Base-by-base conservation (phyloP, 1,139 yeast genomes). In the Candida sojae region DNA sequence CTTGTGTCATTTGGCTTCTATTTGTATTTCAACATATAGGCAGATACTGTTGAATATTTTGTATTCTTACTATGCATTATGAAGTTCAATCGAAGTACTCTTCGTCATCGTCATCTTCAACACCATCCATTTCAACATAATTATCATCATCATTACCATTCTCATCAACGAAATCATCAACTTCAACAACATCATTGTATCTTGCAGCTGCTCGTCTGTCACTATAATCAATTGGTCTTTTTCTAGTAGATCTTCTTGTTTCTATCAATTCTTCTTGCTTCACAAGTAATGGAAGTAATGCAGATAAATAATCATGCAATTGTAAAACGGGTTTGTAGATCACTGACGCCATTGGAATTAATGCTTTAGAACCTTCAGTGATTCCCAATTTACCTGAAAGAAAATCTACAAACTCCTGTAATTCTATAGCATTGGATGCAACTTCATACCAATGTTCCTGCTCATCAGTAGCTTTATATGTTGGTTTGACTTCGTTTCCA, bases 361-460 rank as follows among this genome's bases (percentile, higher is more conserved):
- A 43, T 4, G 40, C 26, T 17, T 26, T 28, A 10, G 44, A 34
- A 10, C 51, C 49, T 5, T 51, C 54, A 8, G 43, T 37, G 8
- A 44, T 30, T 9, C 49, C 50, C 37, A 74, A 47, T 37, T 64
- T 62, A 1, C 23, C 23, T 0, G 55, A 55, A 31, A 77, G 51
- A 48, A 55, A 67, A 0, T 59, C 58, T 2, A 70, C 56, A 54
- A 79, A 79, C 1, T 45, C 46, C 6, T 55, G 48, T 37, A 79
- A 60, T 44, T 75, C 75, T 1, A 46, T 53, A 4, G 60, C 53
- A 49, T 65, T 67, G 2, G 68, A 54, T 0, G 83, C 83, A 17
- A 79, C 70, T 52, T 76, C 80, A 56, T 69, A 77, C 76, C 80
- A 75, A 39, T 64, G 61, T 38, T 62, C 61, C 31, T 50, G 43